phyloP scores from a whole-genome alignment of 768 basidiomycete genomes.

The Macrolepiota dolichaula region DNA sequence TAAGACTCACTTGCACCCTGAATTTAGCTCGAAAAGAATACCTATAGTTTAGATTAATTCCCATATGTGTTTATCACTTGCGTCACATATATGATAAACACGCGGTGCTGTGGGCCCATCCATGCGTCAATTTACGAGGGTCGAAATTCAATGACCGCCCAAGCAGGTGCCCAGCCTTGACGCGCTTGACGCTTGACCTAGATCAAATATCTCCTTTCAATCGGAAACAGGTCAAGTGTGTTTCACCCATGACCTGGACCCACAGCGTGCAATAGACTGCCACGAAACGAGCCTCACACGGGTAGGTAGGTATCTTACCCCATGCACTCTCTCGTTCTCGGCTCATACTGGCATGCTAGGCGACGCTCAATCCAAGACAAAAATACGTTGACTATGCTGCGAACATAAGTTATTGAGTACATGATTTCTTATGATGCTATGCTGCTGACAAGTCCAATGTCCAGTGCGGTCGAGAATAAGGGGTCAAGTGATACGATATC shows the following conservation, averaged over 20 bases:
- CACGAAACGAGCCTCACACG: neutral
- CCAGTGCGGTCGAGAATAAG: too few relatives aligned
- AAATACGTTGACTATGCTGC: too few relatives aligned
- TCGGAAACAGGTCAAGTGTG: neutral
- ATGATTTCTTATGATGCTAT: too few relatives aligned
- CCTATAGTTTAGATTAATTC: conserved; percentile 60
- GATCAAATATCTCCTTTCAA: too few relatives aligned
- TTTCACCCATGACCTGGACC: neutral
- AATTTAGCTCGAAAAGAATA: conserved; percentile 64
- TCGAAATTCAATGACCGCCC: too few relatives aligned
- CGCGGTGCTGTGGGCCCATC: neutral
- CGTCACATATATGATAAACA: neutral
- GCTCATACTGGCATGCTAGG: neutral
- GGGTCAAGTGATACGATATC: too few relatives aligned
- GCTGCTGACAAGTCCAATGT: too few relatives aligned
- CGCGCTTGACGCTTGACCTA: too few relatives aligned
- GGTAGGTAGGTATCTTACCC: neutral
- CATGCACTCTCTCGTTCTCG: neutral
- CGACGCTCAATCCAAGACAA: neutral
- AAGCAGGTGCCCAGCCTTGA: too few relatives aligned
- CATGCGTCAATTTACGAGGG: neutral
- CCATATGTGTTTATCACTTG: neutral
- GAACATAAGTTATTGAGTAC: too few relatives aligned
- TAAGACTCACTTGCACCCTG: neutral
- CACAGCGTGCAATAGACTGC: neutral